Evolutionary conservation across 352 stramenopile genomes (phyloP), one percentile per base, ranked within the genome.

Genomic region (Globisporangium recalcitrans): DNA sequence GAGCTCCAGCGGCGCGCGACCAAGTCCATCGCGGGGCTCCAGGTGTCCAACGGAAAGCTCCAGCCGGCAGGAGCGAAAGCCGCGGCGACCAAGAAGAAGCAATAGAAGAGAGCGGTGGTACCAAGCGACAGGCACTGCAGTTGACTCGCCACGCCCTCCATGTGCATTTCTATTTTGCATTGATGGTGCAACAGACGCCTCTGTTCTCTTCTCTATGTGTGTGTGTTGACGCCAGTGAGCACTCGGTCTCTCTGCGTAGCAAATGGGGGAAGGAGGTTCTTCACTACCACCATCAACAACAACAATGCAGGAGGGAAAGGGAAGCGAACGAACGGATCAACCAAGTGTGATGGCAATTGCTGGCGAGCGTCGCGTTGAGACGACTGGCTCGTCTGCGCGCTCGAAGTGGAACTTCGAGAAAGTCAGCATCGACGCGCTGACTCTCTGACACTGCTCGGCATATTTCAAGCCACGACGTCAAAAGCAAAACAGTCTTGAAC

Each of bases 1-100:
- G 82, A 91, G 61, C 69, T 91, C 4, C 82, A 90, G 51, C 76
- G 75, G 55, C 75, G 73, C 53, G 80, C 80, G 2, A 77, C 71
- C 13, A 85, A 85, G 56, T 79, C 57, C 40, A 65, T 90, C 11
- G 80, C 78, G 0, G 67, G 64, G 14, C 58, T 89, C 38, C 78
- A 90, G 47, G 55, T 64, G 0, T 58, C 69, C n/a, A 72, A 72
- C 14, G 19, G 55, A 0, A 79, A 79, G 49, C 51, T 54, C 26
- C 51, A 65, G 19, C 13, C 46, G 19, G 19, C 24, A 8, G 13
- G 47, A 13, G 47, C 47, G 11, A 59, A 59, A 27, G 4, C 63
- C 5, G 51, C 62, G 34, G 52, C 29, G 4, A 32, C 44, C 8
- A 82, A 78, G 62, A 87, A 81, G 64, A 82, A 78, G 58, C 79